Conservation (phyloP, 192 early-diverging fungal genomes). For the Mycoemilia scoparia region DNA sequence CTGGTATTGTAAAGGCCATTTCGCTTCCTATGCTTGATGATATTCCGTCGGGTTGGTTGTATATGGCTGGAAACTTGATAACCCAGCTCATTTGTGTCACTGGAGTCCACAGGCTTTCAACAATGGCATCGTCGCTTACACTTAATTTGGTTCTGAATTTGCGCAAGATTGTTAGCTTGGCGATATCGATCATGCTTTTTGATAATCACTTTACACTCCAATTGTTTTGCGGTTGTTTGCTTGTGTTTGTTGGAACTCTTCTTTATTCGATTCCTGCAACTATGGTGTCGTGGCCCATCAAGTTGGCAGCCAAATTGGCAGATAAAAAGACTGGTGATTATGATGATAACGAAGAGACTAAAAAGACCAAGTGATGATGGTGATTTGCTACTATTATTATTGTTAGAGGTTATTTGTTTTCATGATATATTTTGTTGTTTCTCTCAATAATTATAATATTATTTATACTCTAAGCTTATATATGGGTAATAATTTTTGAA, state of each 20-base stretch:
- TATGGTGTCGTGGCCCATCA: no score
- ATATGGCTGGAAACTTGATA: conserved; percentile 44
- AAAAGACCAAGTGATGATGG: no score
- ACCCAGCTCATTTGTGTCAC: conserved; percentile 85
- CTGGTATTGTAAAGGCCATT: conserved; percentile 4
- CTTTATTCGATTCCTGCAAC: no score
- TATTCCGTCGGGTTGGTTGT: conserved; percentile 53
- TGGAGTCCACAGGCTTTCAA: conserved; percentile 65
- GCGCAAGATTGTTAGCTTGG: conserved; percentile 65
- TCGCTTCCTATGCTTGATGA: not conserved
- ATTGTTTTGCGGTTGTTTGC: conserved; percentile 43
- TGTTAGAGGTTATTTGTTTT: no score
- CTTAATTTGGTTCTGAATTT: conserved; percentile 74
- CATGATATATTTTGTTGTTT: no score
- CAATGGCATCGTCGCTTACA: conserved; percentile 60
- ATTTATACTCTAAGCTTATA: no score
- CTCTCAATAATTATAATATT: no score
- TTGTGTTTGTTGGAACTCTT: conserved; percentile 66
- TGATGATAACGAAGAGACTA: no score
- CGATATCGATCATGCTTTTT: conserved; percentile 65
- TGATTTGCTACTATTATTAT: no score
- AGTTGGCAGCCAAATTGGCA: no score
- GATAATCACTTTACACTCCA: conserved; percentile 49
- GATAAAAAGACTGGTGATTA: no score
- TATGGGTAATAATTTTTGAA: no score